Conservation (phyloP, 306 rosid species). For the Fragaria vesca region DNA sequence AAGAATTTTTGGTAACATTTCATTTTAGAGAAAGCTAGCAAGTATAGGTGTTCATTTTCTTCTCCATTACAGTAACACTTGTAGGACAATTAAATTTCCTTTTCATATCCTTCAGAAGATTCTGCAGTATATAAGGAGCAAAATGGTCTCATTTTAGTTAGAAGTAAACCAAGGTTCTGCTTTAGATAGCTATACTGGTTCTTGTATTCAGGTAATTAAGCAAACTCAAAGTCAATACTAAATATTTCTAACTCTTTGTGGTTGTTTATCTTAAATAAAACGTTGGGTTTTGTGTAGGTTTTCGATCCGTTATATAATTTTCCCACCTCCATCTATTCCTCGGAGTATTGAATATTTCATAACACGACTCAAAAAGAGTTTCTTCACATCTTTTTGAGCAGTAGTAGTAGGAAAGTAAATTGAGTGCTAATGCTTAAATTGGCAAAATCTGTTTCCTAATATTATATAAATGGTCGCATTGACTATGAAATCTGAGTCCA, state of each 20-base stretch:
- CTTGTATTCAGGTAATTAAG: background rate
- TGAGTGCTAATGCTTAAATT: background rate
- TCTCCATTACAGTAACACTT: slow-evolving; percentile 35
- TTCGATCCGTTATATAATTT: too few relatives aligned
- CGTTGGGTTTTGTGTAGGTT: background rate
- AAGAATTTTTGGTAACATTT: background rate
- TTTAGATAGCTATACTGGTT: background rate
- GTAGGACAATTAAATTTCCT: too few relatives aligned
- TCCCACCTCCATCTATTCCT: too few relatives aligned
- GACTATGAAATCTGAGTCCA: slow-evolving; percentile 32
- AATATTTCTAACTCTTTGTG: background rate
- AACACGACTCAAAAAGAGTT: background rate
- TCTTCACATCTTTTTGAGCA: background rate
- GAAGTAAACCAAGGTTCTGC: background rate
- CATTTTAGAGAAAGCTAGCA: background rate
- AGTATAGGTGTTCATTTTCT: background rate
- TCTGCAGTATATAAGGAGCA: too few relatives aligned
- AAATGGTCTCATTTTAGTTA: background rate
- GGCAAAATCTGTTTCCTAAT: background rate
- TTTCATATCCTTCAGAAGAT: too few relatives aligned
- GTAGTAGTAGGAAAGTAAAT: background rate
- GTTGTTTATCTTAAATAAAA: background rate
- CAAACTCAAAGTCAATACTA: background rate
- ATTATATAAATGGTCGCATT: slow-evolving; percentile 26
- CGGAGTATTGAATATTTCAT: background rate